Evolutionary conservation across 2,329 filamentous ascomycete genomes (phyloP).

Genomic region (Aspergillus ibericus): DNA sequence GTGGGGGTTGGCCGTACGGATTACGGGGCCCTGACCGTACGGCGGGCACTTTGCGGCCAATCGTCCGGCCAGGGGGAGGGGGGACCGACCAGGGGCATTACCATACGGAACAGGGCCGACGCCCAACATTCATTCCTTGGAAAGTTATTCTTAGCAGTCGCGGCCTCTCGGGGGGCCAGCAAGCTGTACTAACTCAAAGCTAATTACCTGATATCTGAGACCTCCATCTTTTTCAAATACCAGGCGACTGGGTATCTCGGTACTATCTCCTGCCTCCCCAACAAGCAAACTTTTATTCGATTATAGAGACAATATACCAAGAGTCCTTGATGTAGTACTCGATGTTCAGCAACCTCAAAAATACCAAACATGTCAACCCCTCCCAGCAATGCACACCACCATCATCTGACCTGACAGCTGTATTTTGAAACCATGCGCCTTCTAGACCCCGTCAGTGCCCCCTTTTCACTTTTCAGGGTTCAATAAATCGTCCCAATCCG

Average conservation of each 20-base stretch:
- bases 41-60: no score
- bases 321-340: no score
- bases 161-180: no score
- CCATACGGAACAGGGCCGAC: background rate
- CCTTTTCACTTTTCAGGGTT: constrained; percentile 13
- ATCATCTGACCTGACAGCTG: constrained; percentile 2
- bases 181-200: background rate
- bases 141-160: background rate
- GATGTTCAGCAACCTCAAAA: no score
- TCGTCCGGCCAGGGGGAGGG: no score
- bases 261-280: no score
- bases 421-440: background rate
- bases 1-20: background rate
- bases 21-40: no score
- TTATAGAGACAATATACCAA: no score
- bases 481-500: constrained; percentile 10
- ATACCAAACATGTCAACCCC: no score
- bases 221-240: background rate
- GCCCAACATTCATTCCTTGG: background rate
- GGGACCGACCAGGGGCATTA: background rate
- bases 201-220: constrained; percentile 2
- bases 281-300: no score
- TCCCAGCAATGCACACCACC: background rate
- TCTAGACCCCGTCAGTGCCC: constrained; percentile 4
- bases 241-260: no score